Base-by-base conservation (phyloP, 495 filamentous ascomycete genomes). In the Penicillium paxilli region DNA sequence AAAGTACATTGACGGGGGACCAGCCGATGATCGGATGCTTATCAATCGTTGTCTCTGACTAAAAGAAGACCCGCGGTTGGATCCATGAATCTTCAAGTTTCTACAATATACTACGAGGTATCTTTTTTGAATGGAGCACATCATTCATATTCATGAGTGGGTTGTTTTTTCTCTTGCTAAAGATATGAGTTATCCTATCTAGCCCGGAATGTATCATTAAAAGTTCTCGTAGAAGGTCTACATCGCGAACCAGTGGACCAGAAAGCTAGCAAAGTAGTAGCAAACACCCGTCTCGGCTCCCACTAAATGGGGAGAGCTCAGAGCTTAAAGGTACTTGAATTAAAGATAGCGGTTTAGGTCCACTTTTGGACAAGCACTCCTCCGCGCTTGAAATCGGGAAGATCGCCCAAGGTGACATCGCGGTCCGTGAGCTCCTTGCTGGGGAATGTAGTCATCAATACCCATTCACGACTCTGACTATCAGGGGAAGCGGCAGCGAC, bases 361-460 rank as follows among this genome's bases (percentile, higher is more conserved):
- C 90, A 95, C 74, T 95, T 96, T 65, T 96, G 92, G 48, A 97
- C 89, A 28, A 92, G 86, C 5, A 88, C 90, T 21, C 92, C 92
- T 35, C 85, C 85, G 14, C 85, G 74, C 70, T 91, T 95, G 73
- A 96, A 92, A 49, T 96, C 92, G 1, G 84, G 62, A 69, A 96
- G 74, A 28, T 96, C 90, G 1, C 88, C 89, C 33, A 97, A 68
- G 5, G 81, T 83, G 52, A 73, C 72, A 1, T 60, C 69, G 67
- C 87, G 84, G 53, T 98, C 91, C 17, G 75, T 87, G 47, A 97
- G 81, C 60, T 98, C 93, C 73, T 91, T 96, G 70, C 87, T 96
- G 2, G 95, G 94, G 69, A 98, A 98, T 0, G 95, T 98, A 1
- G 94, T 98, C 66, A 96, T 92, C 49, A 98, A 68, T 7, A 88